Evolutionary conservation across 352 stramenopile species (phyloP).

Genomic region (Stephanocyclus meneghinianus): DNA sequence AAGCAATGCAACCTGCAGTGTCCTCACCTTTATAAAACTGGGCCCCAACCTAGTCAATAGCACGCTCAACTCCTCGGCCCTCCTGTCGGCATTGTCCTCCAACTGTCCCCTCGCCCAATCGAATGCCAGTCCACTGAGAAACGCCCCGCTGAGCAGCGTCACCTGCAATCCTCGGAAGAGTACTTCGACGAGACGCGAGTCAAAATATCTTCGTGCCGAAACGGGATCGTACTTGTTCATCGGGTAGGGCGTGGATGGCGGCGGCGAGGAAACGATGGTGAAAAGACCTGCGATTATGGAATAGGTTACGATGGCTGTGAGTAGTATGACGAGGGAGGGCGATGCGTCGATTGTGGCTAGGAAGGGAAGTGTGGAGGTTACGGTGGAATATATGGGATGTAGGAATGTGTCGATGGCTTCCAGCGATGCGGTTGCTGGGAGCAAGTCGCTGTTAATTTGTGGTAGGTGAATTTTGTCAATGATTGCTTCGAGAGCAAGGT

Average conservation of each 20-base stretch:
- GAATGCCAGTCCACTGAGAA: conserved; percentile 43
- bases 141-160: conserved; percentile 51
- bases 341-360: neutral
- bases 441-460: neutral
- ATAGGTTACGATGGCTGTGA: conserved; percentile 38
- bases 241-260: conserved; percentile 60
- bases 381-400: neutral
- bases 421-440: neutral
- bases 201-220: conserved; percentile 66
- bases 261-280: conserved; percentile 35
- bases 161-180: conserved; percentile 51
- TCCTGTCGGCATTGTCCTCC: conserved; percentile 57
- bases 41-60: conserved; percentile 82
- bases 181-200: conserved; percentile 42
- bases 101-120: conserved; percentile 59
- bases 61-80: conserved; percentile 71
- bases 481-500: neutral
- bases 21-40: conserved; percentile 82
- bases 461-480: neutral
- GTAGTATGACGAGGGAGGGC: conserved; percentile 14
- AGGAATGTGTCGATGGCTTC: neutral
- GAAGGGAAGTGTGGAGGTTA: neutral
- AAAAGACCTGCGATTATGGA: conserved; percentile 24
- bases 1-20: neutral
- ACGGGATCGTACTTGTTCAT: conserved; percentile 68